phyloP scores from a whole-genome alignment of 2,329 filamentous ascomycete genomes.

The Emmonsiellopsis sp. region DNA sequence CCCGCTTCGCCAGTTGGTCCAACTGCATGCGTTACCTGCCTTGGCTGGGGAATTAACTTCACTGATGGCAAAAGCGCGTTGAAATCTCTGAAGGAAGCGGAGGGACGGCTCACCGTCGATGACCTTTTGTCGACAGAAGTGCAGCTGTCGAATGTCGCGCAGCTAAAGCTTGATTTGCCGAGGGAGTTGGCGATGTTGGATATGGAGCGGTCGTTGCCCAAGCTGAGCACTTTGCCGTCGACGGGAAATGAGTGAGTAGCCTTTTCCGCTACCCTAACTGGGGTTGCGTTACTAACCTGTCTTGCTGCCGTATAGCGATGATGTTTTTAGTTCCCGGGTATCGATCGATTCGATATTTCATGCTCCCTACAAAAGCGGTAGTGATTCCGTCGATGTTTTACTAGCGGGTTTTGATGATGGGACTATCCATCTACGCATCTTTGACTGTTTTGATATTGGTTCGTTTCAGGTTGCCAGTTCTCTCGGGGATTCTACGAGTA shows the following conservation, averaged over 20 bases:
- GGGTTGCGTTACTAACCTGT: neutral
- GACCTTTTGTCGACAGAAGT: constrained; percentile 32
- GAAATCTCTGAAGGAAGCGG: constrained; percentile 23
- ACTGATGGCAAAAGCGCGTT: constrained; percentile 40
- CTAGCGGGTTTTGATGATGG: constrained; percentile 64
- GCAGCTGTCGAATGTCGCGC: constrained; percentile 25
- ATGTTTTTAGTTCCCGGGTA: constrained; percentile 59
- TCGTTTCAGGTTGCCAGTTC: constrained; percentile 34
- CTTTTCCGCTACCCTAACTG: neutral
- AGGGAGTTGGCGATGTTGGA: constrained; percentile 65
- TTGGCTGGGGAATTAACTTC: constrained; percentile 48
- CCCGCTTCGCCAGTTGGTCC: constrained; percentile 36
- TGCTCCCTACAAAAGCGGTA: constrained; percentile 51
- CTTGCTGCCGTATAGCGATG: constrained; percentile 34
- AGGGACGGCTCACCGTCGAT: constrained; percentile 26
- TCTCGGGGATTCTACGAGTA: constrained; percentile 25
- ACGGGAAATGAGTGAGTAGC: constrained; percentile 46
- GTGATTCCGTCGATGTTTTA: constrained; percentile 70
- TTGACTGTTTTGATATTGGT: constrained; percentile 75
- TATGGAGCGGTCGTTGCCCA: constrained; percentile 65
- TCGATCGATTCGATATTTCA: constrained; percentile 64
- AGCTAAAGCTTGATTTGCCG: constrained; percentile 51
- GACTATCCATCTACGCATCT: constrained; percentile 66
- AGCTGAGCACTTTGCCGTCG: constrained; percentile 61
- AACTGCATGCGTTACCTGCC: constrained; percentile 31